A percentile compares a stretch with the other conserved stretches of the same genome.
These are phyloP conservation scores for Staphylotrichum tortipilum DNA, from an alignment of 495 filamentous ascomycete species.

Conservation along the genomic window DNA sequence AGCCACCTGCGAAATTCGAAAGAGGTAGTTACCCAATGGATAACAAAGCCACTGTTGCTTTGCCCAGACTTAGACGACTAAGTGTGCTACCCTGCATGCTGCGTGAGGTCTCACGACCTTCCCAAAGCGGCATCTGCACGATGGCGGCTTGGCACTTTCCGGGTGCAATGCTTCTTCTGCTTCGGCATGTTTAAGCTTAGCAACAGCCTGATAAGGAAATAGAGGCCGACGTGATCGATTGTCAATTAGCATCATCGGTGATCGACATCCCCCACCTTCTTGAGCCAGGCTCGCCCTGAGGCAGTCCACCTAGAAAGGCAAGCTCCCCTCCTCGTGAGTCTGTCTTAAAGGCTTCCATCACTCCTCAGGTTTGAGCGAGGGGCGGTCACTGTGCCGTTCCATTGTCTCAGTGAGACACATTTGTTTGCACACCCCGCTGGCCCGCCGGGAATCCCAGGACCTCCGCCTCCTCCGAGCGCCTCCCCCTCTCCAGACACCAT, in stretches of 20 bases:
- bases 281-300: too few relatives aligned
- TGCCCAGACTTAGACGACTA: too few relatives aligned
- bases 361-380: too few relatives aligned
- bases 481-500: conserved; percentile 4
- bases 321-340: too few relatives aligned
- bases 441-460: conserved; percentile 13
- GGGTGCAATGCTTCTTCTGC: not conserved
- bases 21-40: too few relatives aligned
- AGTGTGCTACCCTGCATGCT: too few relatives aligned
- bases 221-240: not conserved
- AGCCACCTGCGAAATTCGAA: not conserved
- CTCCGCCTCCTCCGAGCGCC: too few relatives aligned
- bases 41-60: too few relatives aligned
- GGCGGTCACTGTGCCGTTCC: too few relatives aligned
- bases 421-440: not conserved
- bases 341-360: too few relatives aligned
- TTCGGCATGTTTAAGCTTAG: not conserved
- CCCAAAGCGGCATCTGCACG: not conserved
- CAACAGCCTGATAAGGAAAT: not conserved
- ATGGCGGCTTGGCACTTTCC: conserved; percentile 1
- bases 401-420: not conserved
- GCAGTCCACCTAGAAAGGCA: too few relatives aligned
- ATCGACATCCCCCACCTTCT: too few relatives aligned
- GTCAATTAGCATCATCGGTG: not conserved
- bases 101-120: not conserved